phyloP scores from a whole-genome alignment of 139 green algal genomes.

The Chlamydomonas sphaeroides region DNA sequence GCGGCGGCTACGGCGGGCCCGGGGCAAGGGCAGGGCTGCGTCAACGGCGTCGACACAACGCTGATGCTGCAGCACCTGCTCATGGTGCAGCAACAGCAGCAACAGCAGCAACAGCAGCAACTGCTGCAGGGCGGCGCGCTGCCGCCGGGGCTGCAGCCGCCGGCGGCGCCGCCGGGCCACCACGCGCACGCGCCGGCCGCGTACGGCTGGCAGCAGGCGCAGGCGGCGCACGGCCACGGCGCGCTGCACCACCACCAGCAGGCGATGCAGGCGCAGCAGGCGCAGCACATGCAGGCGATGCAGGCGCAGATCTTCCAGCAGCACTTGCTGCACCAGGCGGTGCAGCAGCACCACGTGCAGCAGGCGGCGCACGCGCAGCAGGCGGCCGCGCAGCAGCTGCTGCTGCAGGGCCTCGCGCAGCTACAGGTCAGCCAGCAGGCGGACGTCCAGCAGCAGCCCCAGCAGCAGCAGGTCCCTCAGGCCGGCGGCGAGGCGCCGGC shows the following conservation, averaged over 20 bases:
- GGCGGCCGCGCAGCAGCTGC: not conserved
- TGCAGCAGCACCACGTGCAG: not conserved
- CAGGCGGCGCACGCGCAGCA: not conserved
- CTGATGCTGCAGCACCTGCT: not conserved
- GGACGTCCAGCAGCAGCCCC: not conserved
- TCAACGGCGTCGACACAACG: not conserved
- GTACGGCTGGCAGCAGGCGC: not conserved
- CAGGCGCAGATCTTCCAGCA: too few species aligned
- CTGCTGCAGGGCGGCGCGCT: too few species aligned
- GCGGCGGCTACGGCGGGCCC: not conserved
- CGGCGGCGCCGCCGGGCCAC: not conserved
- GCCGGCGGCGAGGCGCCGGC: too few species aligned
- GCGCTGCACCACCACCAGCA: not conserved
- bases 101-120: not conserved
- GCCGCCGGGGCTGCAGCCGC: not conserved
- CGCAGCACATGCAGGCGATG: not conserved
- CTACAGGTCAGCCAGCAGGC: not conserved
- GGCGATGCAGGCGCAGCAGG: not conserved
- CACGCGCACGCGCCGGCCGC: not conserved
- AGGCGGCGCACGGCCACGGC: not conserved
- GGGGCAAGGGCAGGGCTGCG: not conserved
- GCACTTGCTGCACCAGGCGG: not conserved
- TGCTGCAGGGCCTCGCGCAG: constrained; percentile 6
- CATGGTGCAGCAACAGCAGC: not conserved
- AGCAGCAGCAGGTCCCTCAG: too few species aligned